Evolutionary conservation across 2,329 filamentous ascomycete genomes (phyloP), one percentile per base, ranked within the genome.

Genomic region (Sporothrix humicola): DNA sequence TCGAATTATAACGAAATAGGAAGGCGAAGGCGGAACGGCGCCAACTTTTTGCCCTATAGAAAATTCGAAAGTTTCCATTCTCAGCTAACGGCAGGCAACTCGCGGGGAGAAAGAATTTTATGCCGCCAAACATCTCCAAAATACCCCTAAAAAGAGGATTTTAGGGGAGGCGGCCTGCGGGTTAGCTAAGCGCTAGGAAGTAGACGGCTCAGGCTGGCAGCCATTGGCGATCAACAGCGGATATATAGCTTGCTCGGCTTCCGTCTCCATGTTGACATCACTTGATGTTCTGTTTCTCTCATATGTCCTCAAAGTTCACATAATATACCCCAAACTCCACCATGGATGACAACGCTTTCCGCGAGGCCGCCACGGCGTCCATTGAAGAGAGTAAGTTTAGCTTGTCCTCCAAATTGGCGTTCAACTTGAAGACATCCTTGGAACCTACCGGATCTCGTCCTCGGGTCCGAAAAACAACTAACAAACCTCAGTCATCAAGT

Each of bases 281-380:
- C 65, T 46, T 37, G 26, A 15, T 15, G 9, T 23, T 56, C n/a
- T 54, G 17, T 10, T 56, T 26, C 3, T 56, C 17, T 56, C 23
- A 26, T 26, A 26, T 26, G 23, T 23, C 12, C 52, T 10, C n/a
- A 56, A 56, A 23, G 10, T 2, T 56, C 44, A 17, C 2, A 56
- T 26, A 66, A 56, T 12, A 48, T 12, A 1, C 7, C n/a, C n/a
- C 31, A 31, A 12, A 59, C 10, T 26, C 12, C 15, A 17, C 3
- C 65, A 97, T 97, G 95, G 90, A 97, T 79, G 90, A 91, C 42
- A 85, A 91, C 73, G 89, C 95, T 78, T 98, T 97, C 82, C 88
- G 90, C 76, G 84, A 89, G 75, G 93, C 93, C 76, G 94, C 93
- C 61, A 89, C 93, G 76, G 88, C 90, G 73, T 91, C 92, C 74